Base-by-base conservation (phyloP, 2,329 filamentous ascomycete species). In the Penicillium griseofulvum region DNA sequence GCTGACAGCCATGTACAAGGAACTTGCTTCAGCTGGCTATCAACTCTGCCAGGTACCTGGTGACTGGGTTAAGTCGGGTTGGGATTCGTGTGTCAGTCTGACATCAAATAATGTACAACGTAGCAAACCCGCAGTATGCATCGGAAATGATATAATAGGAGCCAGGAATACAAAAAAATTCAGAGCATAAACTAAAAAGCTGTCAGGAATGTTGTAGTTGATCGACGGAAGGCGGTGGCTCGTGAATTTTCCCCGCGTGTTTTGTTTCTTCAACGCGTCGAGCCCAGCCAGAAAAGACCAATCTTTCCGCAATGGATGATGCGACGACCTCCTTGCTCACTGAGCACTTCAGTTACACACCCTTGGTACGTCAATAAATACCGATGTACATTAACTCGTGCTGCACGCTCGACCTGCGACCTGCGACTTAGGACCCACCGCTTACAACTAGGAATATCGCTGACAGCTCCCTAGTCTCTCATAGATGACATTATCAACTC, bases 401-500 rank as follows among this genome's bases (percentile, higher is more conserved):
- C 48, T 51, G 26, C 34, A 34, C 44, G 45, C 43, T 9, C 43
- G 26, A 43, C 10, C 14, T 26, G 38, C 51, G 48, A 43, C 55
- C 28, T 46, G 43, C 43, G 36, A 33, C 41, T 34, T 26, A 28
- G 17, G 50, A 16, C 38, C 42, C 49, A 47, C 54, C 46, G 51
- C 50, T 60, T 57, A 46, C 22, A 22, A 22, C 28, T n/a, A 56
- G 44, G 49, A 33, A 26, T 37, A 53, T 52, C 33, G 53, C 65
- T 68, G 43, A 61, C 56, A 31, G 52, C 19, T 55, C 52, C 39
- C 26, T 67, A 96, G 92, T 89, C 89, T 58, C 85, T 99, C 39
- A 88, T 99, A 69, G 94, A 99, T 83, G 93, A 97, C 76, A 92
- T 97, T 66, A 96, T 97, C 78, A 97, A 97, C 80, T 89, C 88